These are phyloP conservation scores for Alternaria sp. DNA, from an alignment of 2,329 filamentous ascomycete genomes.

Conservation along the genomic window DNA sequence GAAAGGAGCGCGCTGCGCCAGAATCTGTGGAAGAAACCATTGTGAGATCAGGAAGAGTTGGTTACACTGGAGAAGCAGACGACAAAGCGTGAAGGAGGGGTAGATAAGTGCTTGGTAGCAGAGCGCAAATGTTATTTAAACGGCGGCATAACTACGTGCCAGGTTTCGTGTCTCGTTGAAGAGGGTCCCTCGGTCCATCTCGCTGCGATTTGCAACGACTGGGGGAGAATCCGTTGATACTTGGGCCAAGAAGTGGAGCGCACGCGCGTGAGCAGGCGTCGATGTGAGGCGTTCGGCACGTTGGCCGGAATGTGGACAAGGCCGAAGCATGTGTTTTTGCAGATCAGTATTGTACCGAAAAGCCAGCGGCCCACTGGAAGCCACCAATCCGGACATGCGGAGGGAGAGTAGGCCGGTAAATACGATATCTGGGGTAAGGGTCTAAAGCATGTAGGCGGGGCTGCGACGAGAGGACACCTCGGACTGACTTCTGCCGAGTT, in stretches of 20 bases:
- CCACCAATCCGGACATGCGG: slow-evolving; percentile 29
- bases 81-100: slow-evolving; percentile 29
- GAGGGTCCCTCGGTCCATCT: slow-evolving; percentile 43
- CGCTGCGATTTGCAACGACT: slow-evolving; percentile 36
- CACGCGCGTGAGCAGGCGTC: slow-evolving; percentile 17
- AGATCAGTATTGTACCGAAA: slow-evolving; percentile 11
- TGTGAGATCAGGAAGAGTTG: slow-evolving; percentile 17
- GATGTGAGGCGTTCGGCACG: slow-evolving; percentile 17
- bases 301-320: slow-evolving; percentile 3
- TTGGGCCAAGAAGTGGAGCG: slow-evolving; percentile 31
- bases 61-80: slow-evolving; percentile 6
- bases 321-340: slow-evolving; percentile 11
- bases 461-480: slow-evolving; percentile 28
- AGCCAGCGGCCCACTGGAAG: slow-evolving; percentile 6
- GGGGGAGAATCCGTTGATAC: slow-evolving; percentile 22
- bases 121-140: slow-evolving; percentile 33
- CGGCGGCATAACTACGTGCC: slow-evolving; percentile 22
- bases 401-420: slow-evolving; percentile 12
- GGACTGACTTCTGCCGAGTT: slow-evolving; percentile 25
- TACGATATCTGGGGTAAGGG: slow-evolving; percentile 26
- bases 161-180: slow-evolving; percentile 12
- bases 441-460: slow-evolving; percentile 32
- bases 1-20: slow-evolving; percentile 64
- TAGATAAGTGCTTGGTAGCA: slow-evolving; percentile 16
- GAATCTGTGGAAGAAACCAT: slow-evolving; percentile 40